phyloP scores from a whole-genome alignment of 305 asterid genomes.

The Fraxinus platypoda region DNA sequence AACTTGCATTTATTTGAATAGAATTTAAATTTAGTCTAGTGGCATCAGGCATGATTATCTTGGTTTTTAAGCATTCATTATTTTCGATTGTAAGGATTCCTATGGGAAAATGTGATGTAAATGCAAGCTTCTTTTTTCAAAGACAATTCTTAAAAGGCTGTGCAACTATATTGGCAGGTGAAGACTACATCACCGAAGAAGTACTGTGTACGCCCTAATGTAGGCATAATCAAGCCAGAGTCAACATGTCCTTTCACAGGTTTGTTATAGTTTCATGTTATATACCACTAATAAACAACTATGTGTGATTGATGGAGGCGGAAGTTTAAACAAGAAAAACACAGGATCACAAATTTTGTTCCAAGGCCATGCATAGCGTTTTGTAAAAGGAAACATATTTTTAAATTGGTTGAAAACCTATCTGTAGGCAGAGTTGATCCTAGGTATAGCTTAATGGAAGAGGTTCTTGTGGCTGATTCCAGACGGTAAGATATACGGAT shows the following conservation, averaged over 20 bases:
- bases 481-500: neutral
- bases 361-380: neutral
- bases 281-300: neutral
- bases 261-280: slow-evolving; percentile 20
- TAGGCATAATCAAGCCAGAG: slow-evolving; percentile 79
- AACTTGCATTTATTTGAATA: slow-evolving; percentile 1
- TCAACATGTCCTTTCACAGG: slow-evolving; percentile 74
- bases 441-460: neutral
- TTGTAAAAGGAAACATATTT: neutral
- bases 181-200: slow-evolving; percentile 92
- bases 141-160: neutral
- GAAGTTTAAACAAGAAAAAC: neutral
- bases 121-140: neutral
- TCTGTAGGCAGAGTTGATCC: neutral
- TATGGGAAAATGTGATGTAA: neutral
- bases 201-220: slow-evolving; percentile 84
- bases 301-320: neutral
- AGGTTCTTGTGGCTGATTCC: neutral
- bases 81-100: neutral
- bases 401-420: neutral
- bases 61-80: slow-evolving; percentile 10
- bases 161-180: slow-evolving; percentile 51
- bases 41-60: slow-evolving; percentile 1
- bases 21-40: neutral
- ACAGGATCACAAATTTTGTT: neutral